phyloP scores from a whole-genome alignment of 2,329 filamentous ascomycete species.

The Epichloe festucae region DNA sequence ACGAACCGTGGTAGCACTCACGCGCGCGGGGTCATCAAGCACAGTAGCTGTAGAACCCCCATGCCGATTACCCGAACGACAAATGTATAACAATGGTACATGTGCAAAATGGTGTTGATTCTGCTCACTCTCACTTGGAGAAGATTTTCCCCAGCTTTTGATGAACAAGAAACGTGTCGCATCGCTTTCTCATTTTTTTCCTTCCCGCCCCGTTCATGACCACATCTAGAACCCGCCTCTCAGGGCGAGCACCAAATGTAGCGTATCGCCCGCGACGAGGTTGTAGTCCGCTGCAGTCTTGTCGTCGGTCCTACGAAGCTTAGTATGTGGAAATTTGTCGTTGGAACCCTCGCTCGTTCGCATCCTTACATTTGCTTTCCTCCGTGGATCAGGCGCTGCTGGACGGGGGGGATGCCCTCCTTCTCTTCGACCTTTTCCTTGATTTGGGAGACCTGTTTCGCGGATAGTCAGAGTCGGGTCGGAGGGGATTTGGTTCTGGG shows the following conservation, averaged over 20 bases:
- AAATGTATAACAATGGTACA: no score
- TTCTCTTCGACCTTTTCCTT: constrained; percentile 99
- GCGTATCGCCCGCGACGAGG: constrained; percentile 80
- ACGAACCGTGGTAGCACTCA: no score
- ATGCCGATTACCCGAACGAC: no score
- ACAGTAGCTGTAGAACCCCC: no score
- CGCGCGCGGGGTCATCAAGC: no score
- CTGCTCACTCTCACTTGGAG: no score
- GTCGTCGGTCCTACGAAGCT: constrained; percentile 64
- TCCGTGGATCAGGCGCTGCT: constrained; percentile 90
- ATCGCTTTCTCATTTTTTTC: no score
- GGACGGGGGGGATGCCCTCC: constrained; percentile 92
- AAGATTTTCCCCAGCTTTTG: no score
- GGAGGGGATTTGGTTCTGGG: not conserved
- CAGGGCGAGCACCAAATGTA: constrained; percentile 90
- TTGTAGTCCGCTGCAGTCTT: constrained; percentile 85
- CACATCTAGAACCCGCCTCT: constrained; percentile 50
- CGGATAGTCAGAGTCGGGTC: not conserved
- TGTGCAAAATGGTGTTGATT: no score
- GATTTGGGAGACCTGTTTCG: constrained; percentile 69
- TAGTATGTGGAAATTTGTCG: not conserved
- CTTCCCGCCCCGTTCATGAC: not conserved
- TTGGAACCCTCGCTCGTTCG: not conserved
- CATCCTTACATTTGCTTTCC: constrained; percentile 88
- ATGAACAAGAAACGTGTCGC: not conserved